These are phyloP conservation scores for Penicillium paxilli DNA, from an alignment of 495 filamentous ascomycete genomes.

Conservation along the genomic window DNA sequence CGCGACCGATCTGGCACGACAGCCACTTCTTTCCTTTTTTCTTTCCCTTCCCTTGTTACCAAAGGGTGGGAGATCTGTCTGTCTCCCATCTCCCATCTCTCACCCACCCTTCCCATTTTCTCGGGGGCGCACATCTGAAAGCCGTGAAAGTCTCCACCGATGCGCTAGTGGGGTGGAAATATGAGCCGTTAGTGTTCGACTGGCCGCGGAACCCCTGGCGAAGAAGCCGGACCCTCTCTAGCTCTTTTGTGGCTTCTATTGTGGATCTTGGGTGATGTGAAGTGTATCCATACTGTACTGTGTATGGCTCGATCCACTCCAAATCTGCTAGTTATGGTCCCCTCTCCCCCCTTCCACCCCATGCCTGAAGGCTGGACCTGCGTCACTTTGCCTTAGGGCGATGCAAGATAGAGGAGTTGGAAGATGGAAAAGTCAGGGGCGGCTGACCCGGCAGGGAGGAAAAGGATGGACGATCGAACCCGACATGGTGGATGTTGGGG, in stretches of 20 bases:
- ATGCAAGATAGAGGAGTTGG: neutral
- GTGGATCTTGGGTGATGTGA: constrained; percentile 13
- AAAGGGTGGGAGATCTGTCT: neutral
- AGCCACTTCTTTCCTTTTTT: constrained; percentile 3
- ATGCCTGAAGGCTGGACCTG: constrained; percentile 1
- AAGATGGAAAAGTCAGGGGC: constrained; percentile 12
- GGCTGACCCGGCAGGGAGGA: constrained; percentile 20
- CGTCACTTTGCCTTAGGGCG: neutral
- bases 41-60: neutral
- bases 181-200: constrained; percentile 10
- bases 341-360: neutral
- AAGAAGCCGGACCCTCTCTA: constrained; percentile 11
- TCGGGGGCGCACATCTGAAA: neutral
- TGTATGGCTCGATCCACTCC: constrained; percentile 18
- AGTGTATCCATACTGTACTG: constrained; percentile 17
- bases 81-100: constrained; percentile 8
- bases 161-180: constrained; percentile 17
- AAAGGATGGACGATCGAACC: constrained; percentile 23
- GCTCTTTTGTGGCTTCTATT: neutral
- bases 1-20: neutral
- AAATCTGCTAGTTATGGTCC: neutral
- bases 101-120: constrained; percentile 5
- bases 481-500: constrained; percentile 23
- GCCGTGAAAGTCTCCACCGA: constrained; percentile 12
- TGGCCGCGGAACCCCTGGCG: constrained; percentile 20